Conservation (phyloP, 805 yeast genomes). For the Kodamaea jinghongensis region DNA sequence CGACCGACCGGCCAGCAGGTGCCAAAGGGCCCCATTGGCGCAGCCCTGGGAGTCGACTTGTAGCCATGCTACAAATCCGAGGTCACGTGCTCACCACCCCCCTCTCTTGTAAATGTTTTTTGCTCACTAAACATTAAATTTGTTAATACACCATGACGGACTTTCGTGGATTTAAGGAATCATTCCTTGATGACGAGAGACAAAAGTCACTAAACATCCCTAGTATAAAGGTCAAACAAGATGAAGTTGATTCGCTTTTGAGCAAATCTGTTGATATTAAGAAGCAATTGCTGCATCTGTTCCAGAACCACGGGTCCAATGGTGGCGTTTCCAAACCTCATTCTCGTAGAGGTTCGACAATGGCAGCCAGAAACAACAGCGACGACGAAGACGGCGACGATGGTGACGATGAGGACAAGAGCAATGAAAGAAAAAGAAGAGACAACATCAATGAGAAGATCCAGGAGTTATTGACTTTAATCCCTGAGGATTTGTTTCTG, state of each 20-base stretch:
- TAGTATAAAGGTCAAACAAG: constrained; percentile 28
- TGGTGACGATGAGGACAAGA: constrained; percentile 33
- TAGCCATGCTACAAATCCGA: no score
- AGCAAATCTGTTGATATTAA: constrained; percentile 37
- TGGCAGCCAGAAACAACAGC: constrained; percentile 22
- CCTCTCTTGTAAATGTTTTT: background rate
- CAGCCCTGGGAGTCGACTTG: no score
- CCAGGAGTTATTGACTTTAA: constrained; percentile 39
- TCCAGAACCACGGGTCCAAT: constrained; percentile 15
- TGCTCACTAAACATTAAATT: background rate
- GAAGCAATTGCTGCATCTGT: constrained; percentile 40
- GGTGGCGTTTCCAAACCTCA: constrained; percentile 41
- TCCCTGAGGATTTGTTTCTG: constrained; percentile 36
- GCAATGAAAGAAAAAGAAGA: constrained; percentile 41
- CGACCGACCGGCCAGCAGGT: no score
- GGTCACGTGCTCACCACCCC: background rate
- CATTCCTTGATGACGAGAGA: constrained; percentile 13
- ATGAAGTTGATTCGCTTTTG: constrained; percentile 23
- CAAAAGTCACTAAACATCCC: constrained; percentile 23
- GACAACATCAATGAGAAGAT: constrained; percentile 45
- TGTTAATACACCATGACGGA: constrained; percentile 4
- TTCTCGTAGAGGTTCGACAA: constrained; percentile 33
- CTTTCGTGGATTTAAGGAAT: constrained; percentile 19
- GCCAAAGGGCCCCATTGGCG: no score
- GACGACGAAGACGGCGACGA: constrained; percentile 22